Conservation (phyloP, 2,329 filamentous ascomycete genomes). For the Cryphonectria naterciae region DNA sequence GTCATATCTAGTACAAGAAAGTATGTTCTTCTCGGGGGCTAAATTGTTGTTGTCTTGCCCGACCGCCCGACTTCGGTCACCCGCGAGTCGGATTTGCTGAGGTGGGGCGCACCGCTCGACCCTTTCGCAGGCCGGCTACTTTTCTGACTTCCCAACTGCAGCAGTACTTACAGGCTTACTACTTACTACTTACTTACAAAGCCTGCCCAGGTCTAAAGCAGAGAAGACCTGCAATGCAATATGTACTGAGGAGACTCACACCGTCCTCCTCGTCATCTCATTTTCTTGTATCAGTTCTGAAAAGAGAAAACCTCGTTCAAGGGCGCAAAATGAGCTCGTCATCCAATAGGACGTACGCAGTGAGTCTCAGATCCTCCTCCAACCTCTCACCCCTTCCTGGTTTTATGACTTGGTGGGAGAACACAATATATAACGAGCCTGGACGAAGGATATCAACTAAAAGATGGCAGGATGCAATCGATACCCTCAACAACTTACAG, state of each 20-base stretch:
- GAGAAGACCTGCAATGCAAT: slow-evolving; percentile 23
- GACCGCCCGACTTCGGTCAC: slow-evolving; percentile 26
- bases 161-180: background rate
- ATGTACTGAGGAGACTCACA: slow-evolving; percentile 17
- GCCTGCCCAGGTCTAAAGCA: background rate
- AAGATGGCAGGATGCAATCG: slow-evolving; percentile 73
- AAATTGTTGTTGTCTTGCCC: background rate
- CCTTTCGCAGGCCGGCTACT: background rate
- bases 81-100: slow-evolving; percentile 17
- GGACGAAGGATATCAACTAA: background rate
- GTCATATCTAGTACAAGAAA: background rate
- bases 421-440: background rate
- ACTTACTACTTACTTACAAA: background rate
- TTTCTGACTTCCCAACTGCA: slow-evolving; percentile 1
- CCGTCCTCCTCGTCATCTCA: background rate
- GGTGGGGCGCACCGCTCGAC: slow-evolving; percentile 19
- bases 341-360: slow-evolving; percentile 25
- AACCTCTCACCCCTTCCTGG: too few relatives aligned
- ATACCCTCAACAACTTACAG: slow-evolving; percentile 86
- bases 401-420: background rate
- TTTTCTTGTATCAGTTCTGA: background rate
- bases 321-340: slow-evolving; percentile 25
- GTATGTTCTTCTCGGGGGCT: background rate
- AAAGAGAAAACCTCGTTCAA: background rate
- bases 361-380: slow-evolving; percentile 8